Base-by-base conservation (phyloP, 805 yeast genomes). In the Zygosaccharomyces kombuchaensis region DNA sequence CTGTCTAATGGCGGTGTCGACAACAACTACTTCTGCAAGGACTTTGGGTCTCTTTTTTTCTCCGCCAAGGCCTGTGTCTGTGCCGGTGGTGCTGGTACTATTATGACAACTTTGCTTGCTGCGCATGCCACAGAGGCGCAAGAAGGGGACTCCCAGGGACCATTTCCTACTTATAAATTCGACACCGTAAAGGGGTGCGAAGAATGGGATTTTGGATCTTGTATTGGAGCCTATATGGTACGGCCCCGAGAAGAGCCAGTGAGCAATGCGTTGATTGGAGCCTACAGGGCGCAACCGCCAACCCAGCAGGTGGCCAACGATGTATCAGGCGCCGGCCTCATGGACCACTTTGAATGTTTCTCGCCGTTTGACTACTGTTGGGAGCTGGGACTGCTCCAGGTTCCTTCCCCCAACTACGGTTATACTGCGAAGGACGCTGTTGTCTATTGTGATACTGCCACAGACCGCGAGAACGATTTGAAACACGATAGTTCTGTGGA, bases 31-130 rank as follows among this genome's bases (percentile, higher is more conserved):
- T 6, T 14, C 14, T 17, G 14, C 34, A 27, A 26, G 23, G 34
- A 17, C 16, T 38, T 38, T 2, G 41, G 41, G 13, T 38, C 41
- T 7, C 31, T 38, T 16, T 38, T 38, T 27, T 30, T 7, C 14
- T 16, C 9, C 22, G 34, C 17, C 31, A 4, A 26, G 29, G 8
- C 8, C n/a, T 26, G 29, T 7, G n/a, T 12, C n/a, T 26, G 29
- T 7, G n/a, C 29, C 6, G 29, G 29, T 7, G 10, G 32, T 7
- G 14, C 12, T 23, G 40, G 17, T 13, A 34, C 13, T 5, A 27
- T 38, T 5, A 27, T 38, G 23, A 7, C 34, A 14, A 38, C 41
- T 26, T 9, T 38, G 19, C 34, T 38, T 12, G 41, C 23, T 8
- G 34, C 25, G 5, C 14, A 27, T 12, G 10, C 10, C 32, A 7